These are phyloP conservation scores for Saururus chinensis DNA, from an alignment of 164 flowering plant species.

Conservation along the genomic window DNA sequence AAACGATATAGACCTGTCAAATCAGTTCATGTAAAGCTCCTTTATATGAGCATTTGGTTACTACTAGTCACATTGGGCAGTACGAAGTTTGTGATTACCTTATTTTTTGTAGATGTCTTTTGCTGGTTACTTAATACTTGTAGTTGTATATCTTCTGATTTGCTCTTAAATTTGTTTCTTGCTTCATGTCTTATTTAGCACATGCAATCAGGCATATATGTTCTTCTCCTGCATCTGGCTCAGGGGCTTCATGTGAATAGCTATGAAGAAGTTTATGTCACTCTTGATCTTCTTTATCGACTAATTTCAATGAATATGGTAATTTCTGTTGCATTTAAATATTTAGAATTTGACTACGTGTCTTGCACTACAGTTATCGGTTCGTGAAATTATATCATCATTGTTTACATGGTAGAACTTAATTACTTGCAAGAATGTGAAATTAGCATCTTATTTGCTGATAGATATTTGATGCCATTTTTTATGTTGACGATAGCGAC, in stretches of 20 bases:
- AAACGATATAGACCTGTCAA: too few relatives aligned
- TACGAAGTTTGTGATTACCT: background rate
- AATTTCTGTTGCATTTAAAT: slow-evolving; percentile 8
- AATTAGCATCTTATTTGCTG: background rate
- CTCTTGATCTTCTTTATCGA: slow-evolving; percentile 60
- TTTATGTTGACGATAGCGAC: too few relatives aligned
- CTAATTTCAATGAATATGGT: slow-evolving; percentile 66
- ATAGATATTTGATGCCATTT: too few relatives aligned
- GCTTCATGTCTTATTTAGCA: slow-evolving; percentile 30
- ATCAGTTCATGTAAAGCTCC: too few relatives aligned
- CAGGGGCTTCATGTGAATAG: slow-evolving; percentile 28
- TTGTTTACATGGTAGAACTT: background rate
- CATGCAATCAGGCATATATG: slow-evolving; percentile 55
- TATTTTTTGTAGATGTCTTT: background rate
- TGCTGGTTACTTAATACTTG: background rate
- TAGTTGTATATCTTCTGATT: background rate
- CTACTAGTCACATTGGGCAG: too few relatives aligned
- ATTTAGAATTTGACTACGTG: background rate
- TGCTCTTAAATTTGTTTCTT: background rate
- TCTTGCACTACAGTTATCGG: too few relatives aligned
- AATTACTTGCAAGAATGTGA: background rate
- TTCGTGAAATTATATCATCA: too few relatives aligned
- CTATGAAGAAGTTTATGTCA: slow-evolving; percentile 41
- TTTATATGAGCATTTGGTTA: too few relatives aligned
- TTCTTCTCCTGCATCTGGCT: slow-evolving; percentile 67